Percentiles rank a stretch among this genome's conserved stretches.
These are phyloP conservation scores for Dendrobium chrysotoxum DNA, from an alignment of 106 monocot genomes.

Conservation along the genomic window DNA sequence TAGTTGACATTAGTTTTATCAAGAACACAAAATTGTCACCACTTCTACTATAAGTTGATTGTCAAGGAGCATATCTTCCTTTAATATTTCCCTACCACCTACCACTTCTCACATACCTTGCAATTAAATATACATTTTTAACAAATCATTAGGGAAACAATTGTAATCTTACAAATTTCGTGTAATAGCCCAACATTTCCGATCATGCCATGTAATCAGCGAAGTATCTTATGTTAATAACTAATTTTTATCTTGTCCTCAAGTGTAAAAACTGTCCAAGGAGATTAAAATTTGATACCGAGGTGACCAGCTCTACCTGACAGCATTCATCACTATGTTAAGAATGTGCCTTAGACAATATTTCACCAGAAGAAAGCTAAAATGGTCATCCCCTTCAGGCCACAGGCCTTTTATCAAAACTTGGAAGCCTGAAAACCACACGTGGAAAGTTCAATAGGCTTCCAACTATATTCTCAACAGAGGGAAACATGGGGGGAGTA, in stretches of 20 bases:
- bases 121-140: background rate
- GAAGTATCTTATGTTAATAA: background rate
- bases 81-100: background rate
- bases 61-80: background rate
- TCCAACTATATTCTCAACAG: background rate
- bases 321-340: background rate
- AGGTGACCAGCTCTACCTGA: background rate
- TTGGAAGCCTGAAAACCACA: background rate
- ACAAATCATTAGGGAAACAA: background rate
- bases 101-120: background rate
- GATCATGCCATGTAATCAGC: background rate
- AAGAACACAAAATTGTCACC: background rate
- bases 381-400: background rate
- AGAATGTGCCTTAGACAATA: background rate
- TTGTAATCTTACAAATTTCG: background rate
- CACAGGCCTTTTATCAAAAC: background rate
- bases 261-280: background rate
- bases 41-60: background rate
- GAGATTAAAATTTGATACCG: background rate
- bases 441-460: background rate
- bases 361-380: background rate
- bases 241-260: background rate
- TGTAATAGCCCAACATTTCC: background rate
- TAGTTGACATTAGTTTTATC: background rate
- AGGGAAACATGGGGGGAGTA: no score